Conservation (phyloP, 192 early-diverging fungal species). For the Dimargaris xerosporica region DNA sequence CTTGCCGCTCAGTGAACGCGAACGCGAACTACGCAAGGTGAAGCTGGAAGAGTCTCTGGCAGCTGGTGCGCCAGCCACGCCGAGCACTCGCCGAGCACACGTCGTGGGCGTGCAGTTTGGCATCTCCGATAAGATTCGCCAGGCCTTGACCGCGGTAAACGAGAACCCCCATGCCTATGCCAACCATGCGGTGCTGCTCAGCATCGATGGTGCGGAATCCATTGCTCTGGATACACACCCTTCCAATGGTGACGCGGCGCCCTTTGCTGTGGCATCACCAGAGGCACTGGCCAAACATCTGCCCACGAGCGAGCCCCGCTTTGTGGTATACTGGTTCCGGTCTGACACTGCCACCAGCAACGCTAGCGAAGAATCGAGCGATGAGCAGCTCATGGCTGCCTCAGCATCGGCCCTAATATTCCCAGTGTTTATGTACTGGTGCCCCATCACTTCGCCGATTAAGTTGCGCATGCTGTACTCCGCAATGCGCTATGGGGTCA, state of each 20-base stretch:
- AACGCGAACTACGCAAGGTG: constrained; percentile 56
- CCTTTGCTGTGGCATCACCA: constrained; percentile 10
- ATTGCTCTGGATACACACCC: background rate
- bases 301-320: constrained; percentile 50
- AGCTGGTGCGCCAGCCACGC: background rate
- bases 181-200: constrained; percentile 25
- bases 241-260: background rate
- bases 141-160: constrained; percentile 12
- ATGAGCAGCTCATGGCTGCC: too few species aligned
- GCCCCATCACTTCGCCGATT: constrained; percentile 67
- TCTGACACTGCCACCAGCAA: background rate
- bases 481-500: constrained; percentile 45
- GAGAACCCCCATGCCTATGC: constrained; percentile 27
- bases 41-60: constrained; percentile 36
- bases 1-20: constrained; percentile 74
- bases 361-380: too few species aligned
- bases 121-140: background rate
- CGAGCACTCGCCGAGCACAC: background rate
- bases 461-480: constrained; percentile 86
- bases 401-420: background rate
- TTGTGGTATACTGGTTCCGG: constrained; percentile 22
- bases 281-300: constrained; percentile 33
- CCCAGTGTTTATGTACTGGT: constrained; percentile 78
- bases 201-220: background rate
- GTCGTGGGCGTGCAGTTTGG: background rate